Conservation (phyloP, 78 protist genomes). For the Monosiga brevicollis region DNA sequence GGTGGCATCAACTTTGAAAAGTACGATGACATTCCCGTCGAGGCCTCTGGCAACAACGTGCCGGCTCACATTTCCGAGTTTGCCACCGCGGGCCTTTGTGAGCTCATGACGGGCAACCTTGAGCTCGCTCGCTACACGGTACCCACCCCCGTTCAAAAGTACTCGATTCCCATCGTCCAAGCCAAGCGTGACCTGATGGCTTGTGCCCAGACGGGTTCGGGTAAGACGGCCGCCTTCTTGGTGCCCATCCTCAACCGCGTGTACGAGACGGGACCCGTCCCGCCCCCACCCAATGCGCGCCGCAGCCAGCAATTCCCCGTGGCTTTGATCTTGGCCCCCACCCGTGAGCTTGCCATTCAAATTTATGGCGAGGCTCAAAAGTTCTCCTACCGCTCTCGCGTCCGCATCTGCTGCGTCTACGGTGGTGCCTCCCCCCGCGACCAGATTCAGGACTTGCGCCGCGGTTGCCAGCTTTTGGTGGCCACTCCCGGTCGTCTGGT, state of each 20-base stretch:
- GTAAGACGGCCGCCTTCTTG: conserved; percentile 87
- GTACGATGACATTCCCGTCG: conserved; percentile 69
- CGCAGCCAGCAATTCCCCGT: conserved; percentile 38
- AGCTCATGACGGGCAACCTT: conserved; percentile 37
- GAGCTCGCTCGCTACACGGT: conserved; percentile 40
- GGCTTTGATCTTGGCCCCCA: conserved; percentile 94
- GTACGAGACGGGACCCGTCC: conserved; percentile 21
- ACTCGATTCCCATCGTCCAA: conserved; percentile 76
- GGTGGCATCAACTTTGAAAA: conserved; percentile 73
- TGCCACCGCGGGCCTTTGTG: conserved; percentile 4
- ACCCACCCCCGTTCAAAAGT: conserved; percentile 97
- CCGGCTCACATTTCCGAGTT: conserved; percentile 25
- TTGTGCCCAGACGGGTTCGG: conserved; percentile 98
- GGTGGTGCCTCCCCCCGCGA: conserved; percentile 91
- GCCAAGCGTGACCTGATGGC: conserved; percentile 93
- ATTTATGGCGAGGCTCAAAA: conserved; percentile 78
- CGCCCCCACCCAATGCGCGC: neutral
- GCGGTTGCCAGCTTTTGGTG: conserved; percentile 93
- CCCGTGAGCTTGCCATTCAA: conserved; percentile 95
- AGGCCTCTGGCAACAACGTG: conserved; percentile 44
- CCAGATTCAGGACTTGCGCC: conserved; percentile 81
- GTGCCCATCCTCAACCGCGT: conserved; percentile 33
- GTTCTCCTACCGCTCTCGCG: conserved; percentile 72
- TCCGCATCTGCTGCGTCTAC: conserved; percentile 77
- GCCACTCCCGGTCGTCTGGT: conserved; percentile 97